phyloP scores from a whole-genome alignment of 2,329 filamentous ascomycete genomes.

The Incumbomyces delicatus region DNA sequence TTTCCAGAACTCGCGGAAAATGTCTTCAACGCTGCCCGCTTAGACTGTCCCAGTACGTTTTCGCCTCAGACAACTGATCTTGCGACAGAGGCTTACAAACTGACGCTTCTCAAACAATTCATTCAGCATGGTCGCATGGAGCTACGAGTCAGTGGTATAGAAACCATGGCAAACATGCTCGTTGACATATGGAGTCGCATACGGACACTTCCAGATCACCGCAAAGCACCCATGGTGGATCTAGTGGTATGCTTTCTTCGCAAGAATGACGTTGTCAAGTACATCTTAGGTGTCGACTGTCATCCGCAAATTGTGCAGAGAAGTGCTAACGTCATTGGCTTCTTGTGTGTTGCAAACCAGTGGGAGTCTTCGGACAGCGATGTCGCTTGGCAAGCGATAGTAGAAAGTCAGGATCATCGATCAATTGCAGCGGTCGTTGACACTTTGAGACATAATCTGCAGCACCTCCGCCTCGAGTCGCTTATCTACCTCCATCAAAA shows the following conservation, averaged over 20 bases:
- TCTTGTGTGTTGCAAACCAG: conserved; percentile 67
- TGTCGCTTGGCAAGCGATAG: conserved; percentile 73
- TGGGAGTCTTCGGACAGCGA: conserved; percentile 67
- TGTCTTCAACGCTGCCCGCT: conserved; percentile 24
- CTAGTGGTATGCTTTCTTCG: conserved; percentile 49
- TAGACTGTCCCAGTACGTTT: conserved; percentile 15
- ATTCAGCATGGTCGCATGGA: conserved; percentile 85
- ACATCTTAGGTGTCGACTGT: conserved; percentile 81
- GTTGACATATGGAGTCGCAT: conserved; percentile 42
- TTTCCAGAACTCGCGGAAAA: conserved; percentile 27
- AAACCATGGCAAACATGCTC: conserved; percentile 62
- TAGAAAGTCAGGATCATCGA: conserved; percentile 69
- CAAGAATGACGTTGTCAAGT: conserved; percentile 64
- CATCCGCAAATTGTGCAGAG: conserved; percentile 81
- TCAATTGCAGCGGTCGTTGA: conserved; percentile 70
- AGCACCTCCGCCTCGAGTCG: conserved; percentile 32
- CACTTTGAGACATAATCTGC: conserved; percentile 48
- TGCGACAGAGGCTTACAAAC: conserved; percentile 52
- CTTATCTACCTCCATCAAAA: conserved; percentile 60
- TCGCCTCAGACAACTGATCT: conserved; percentile 25
- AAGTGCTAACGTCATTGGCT: conserved; percentile 75
- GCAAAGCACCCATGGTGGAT: conserved; percentile 58
- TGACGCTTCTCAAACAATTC: conserved; percentile 58
- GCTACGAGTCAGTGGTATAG: conserved; percentile 67
- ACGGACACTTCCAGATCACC: conserved; percentile 33